phyloP scores from a whole-genome alignment of 108 stramenopile genomes.

The Pseudonitzschia pungens region DNA sequence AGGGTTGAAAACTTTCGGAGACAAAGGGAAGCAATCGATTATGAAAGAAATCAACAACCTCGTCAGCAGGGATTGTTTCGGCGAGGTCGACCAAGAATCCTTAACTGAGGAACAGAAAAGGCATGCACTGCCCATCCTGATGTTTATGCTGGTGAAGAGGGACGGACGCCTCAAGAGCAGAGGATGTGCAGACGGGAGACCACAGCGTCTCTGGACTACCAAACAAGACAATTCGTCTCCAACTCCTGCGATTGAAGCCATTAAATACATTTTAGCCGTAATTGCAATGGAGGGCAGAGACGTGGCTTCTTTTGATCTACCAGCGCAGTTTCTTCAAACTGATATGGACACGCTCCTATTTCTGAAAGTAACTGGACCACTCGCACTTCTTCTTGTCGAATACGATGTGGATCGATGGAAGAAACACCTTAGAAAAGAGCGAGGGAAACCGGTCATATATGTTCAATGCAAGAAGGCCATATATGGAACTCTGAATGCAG shows the following conservation, averaged over 20 bases:
- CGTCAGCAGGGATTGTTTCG: background rate
- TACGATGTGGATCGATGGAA: constrained; percentile 28
- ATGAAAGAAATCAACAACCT: no score
- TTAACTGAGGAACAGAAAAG: constrained; percentile 12
- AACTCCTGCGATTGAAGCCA: constrained; percentile 26
- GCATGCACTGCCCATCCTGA: constrained; percentile 21
- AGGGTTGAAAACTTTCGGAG: no score
- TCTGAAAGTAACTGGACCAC: no score
- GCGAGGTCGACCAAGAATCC: background rate
- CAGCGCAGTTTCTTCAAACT: constrained; percentile 36
- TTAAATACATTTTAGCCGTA: constrained; percentile 17
- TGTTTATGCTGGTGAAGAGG: constrained; percentile 45
- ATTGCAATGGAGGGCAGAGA: constrained; percentile 39
- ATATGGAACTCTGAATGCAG: constrained; percentile 41
- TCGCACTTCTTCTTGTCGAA: constrained; percentile 25
- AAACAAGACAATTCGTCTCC: constrained; percentile 40
- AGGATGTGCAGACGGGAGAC: constrained; percentile 36
- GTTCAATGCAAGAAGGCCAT: constrained; percentile 32
- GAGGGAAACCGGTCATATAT: constrained; percentile 26
- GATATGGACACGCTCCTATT: constrained; percentile 24
- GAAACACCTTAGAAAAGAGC: constrained; percentile 13
- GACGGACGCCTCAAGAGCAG: constrained; percentile 30
- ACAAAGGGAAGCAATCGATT: no score
- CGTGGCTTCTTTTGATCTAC: constrained; percentile 32
- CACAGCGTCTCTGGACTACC: constrained; percentile 9